Percentiles rank a stretch among this genome's conserved stretches.
Conservation (phyloP, 208 protist species). For the Trypanosoma melophagium region DNA sequence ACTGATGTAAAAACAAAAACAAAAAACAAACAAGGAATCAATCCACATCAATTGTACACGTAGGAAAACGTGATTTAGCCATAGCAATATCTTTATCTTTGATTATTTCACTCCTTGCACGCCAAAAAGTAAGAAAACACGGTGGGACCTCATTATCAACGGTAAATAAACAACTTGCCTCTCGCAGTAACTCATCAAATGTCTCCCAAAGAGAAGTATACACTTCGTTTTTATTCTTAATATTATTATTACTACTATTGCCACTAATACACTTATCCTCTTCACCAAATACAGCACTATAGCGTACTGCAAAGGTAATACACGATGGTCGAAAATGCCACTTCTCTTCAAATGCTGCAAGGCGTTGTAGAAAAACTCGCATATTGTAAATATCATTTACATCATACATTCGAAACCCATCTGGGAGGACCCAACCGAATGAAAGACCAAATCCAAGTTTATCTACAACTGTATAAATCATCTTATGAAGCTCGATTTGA, state of each 20-base stretch:
- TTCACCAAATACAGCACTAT: constrained; percentile 9
- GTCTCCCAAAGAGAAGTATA: background rate
- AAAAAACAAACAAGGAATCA: background rate
- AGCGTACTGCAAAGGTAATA: constrained; percentile 17
- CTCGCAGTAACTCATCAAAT: background rate
- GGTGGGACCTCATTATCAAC: background rate
- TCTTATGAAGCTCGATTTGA: background rate
- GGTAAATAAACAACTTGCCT: constrained; percentile 5
- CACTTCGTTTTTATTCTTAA: background rate
- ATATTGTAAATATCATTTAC: constrained; percentile 1
- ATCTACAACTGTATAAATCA: constrained; percentile 10
- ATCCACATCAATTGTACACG: constrained; percentile 13
- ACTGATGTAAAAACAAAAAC: background rate
- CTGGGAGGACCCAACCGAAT: constrained; percentile 30
- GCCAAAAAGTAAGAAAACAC: constrained; percentile 23
- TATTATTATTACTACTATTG: constrained; percentile 7
- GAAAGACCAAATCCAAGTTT: constrained; percentile 27
- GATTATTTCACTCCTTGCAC: constrained; percentile 6
- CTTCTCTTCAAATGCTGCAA: background rate
- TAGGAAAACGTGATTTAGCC: constrained; percentile 11
- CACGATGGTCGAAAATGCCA: background rate
- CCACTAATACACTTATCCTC: background rate
- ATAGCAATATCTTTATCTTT: background rate
- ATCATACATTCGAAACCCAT: background rate
- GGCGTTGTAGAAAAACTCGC: background rate